A percentile compares a stretch with the other conserved stretches of the same genome.
Evolutionary conservation across 108 stramenopile species (phyloP).

Genomic region (Pseudonitzschia multiseries): DNA sequence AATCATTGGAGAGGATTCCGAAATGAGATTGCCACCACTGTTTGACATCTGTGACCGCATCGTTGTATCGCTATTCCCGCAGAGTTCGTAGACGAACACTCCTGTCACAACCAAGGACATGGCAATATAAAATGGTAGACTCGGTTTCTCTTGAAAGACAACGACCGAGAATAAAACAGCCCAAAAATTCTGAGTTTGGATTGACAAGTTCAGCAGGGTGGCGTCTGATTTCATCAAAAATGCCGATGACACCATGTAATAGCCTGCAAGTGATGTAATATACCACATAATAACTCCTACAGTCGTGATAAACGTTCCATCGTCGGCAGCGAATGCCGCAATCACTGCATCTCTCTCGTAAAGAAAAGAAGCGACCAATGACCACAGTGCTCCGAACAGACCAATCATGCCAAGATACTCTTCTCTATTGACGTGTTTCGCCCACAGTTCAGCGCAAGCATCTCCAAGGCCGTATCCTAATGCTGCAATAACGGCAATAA

Average conservation of each 20-base stretch:
- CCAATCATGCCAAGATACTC: constrained; percentile 82
- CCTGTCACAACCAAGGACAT: constrained; percentile 74
- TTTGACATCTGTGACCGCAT: neutral
- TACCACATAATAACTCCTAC: constrained; percentile 48
- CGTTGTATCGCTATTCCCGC: constrained; percentile 12
- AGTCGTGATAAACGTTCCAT: constrained; percentile 2
- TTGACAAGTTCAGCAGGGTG: constrained; percentile 66
- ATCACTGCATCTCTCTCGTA: constrained; percentile 35
- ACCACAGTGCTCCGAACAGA: constrained; percentile 56
- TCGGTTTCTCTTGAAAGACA: constrained; percentile 40
- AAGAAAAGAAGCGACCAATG: constrained; percentile 41
- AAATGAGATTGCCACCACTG: neutral
- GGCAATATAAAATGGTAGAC: constrained; percentile 78
- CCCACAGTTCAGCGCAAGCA: constrained; percentile 60
- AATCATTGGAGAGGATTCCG: neutral
- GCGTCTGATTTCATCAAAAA: constrained; percentile 71
- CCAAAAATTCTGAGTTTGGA: constrained; percentile 70
- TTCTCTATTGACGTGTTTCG: constrained; percentile 57
- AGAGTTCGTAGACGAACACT: constrained; percentile 83
- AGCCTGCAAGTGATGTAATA: constrained; percentile 34
- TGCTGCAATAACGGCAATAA: constrained; percentile 57
- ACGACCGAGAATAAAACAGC: constrained; percentile 62
- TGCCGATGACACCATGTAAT: constrained; percentile 51
- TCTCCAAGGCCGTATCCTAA: constrained; percentile 62
- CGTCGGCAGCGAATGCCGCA: constrained; percentile 12